Evolutionary conservation across 441 rosid species (phyloP), one percentile per base, ranked within the genome.

Genomic region (Erysimum pusillum): DNA sequence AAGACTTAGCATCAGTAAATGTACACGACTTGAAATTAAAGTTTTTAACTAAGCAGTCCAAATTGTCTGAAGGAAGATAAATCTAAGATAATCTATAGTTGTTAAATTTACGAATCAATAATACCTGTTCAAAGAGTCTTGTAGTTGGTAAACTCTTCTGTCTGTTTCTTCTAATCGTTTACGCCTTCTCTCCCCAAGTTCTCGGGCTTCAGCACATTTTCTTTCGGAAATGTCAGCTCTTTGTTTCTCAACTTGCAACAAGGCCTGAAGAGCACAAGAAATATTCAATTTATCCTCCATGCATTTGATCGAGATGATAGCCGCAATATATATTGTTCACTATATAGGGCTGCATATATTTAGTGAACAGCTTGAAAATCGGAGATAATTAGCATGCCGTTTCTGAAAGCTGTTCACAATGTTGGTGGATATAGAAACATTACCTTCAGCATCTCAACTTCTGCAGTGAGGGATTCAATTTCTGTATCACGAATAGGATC

Each of bases 41-140:
- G 34, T 28, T 60, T 39, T 66, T 54, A 41, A 56, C 60, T 11
- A 31, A 9, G 20, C 35, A 59, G 36, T 49, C 14, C 25, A 63
- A 32, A 63, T 13, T 28, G 58, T 22, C 11, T 32, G 59, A 65
- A 65, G 46, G 44, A 59, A 57, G 28, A 20, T 46, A 34, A 4
- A 38, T 39, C 22, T 28, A 76, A 41, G 61, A 46, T 57, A 36
- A 20, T 57, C 71, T 69, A 38, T 22, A 39, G 8, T 15, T 49
- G 38, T 22, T 41, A 59, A 54, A 63, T 11, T 17, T 70, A 71
- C 58, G 51, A 78, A 62, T 67, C 59, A 62, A 78, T 80, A 76
- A 83, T 91, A 93, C 98, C 97, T 92, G 84, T 87, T 93, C 82
- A 93, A 81, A 52, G 95, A 90, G 76, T 85, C 89, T 66, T 96